A percentile compares a stretch with the other conserved stretches of the same genome.
These are phyloP conservation scores for Naumovozyma dairenensis DNA, from an alignment of 805 yeast species.

Conservation along the genomic window DNA sequence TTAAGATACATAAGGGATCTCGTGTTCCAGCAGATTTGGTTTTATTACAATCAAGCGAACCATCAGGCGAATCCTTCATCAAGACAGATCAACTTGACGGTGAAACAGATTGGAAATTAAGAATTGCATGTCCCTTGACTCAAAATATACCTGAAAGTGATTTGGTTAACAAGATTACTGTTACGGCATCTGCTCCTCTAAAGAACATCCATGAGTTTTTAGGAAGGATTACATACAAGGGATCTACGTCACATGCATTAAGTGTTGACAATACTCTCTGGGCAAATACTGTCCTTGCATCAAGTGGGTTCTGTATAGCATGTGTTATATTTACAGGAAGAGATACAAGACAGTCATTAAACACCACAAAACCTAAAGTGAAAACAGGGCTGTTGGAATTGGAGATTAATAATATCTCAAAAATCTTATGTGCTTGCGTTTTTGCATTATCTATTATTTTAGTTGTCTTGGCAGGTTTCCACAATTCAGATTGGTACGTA, in stretches of 20 bases:
- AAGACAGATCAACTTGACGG: slow-evolving; percentile 98
- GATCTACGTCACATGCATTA: slow-evolving; percentile 48
- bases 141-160: slow-evolving; percentile 49
- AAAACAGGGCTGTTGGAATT: slow-evolving; percentile 84
- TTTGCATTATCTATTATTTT: slow-evolving; percentile 65
- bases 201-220: slow-evolving; percentile 73
- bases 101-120: slow-evolving; percentile 96
- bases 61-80: slow-evolving; percentile 79
- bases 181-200: slow-evolving; percentile 73
- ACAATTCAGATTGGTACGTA: slow-evolving; percentile 66
- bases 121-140: slow-evolving; percentile 67
- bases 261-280: slow-evolving; percentile 88
- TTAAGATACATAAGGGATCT: slow-evolving; percentile 65
- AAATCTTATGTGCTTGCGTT: slow-evolving; percentile 80
- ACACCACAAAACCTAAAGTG: slow-evolving; percentile 78
- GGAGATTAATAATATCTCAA: slow-evolving; percentile 82
- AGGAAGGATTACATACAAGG: slow-evolving; percentile 60
- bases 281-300: slow-evolving; percentile 96
- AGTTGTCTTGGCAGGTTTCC: slow-evolving; percentile 74
- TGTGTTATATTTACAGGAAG: slow-evolving; percentile 82
- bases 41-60: slow-evolving; percentile 71
- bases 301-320: slow-evolving; percentile 77
- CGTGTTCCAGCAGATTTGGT: slow-evolving; percentile 93
- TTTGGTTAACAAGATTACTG: slow-evolving; percentile 39
- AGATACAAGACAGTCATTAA: slow-evolving; percentile 92